These are phyloP conservation scores for Cadophora malorum DNA, from an alignment of 2,329 filamentous ascomycete species.

Conservation along the genomic window DNA sequence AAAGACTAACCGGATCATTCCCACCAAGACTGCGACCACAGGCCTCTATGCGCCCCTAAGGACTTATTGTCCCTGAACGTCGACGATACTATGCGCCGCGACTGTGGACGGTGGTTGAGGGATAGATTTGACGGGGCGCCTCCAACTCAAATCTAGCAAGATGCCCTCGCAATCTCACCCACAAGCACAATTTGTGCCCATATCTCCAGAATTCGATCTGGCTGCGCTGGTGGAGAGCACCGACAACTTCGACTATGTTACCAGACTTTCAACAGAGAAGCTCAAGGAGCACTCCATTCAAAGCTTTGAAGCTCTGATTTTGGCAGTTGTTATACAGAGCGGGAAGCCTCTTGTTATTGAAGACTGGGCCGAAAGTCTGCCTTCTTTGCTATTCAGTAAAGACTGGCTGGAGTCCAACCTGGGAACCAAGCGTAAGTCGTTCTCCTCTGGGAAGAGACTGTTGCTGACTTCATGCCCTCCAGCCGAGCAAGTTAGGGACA, in stretches of 20 bases:
- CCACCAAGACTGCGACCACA: neutral
- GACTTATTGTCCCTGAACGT: neutral
- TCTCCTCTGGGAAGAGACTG: neutral
- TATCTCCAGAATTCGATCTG: slow-evolving; percentile 85
- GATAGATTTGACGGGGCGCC: neutral
- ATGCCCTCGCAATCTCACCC: slow-evolving; percentile 81
- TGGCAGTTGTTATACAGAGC: slow-evolving; percentile 82
- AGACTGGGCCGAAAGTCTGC: slow-evolving; percentile 79
- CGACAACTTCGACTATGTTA: slow-evolving; percentile 86
- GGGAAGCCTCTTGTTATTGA: slow-evolving; percentile 92
- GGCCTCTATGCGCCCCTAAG: neutral
- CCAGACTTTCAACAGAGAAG: slow-evolving; percentile 78
- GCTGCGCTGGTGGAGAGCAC: slow-evolving; percentile 75
- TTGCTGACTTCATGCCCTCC: slow-evolving; percentile 37
- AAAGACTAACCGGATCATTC: neutral
- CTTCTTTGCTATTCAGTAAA: slow-evolving; percentile 77
- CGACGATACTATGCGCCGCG: slow-evolving; percentile 13
- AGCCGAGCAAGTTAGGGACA: slow-evolving; percentile 87
- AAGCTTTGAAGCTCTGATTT: slow-evolving; percentile 84
- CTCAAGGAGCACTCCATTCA: slow-evolving; percentile 78
- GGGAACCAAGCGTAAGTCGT: slow-evolving; percentile 73
- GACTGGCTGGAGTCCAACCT: slow-evolving; percentile 82
- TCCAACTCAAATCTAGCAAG: neutral
- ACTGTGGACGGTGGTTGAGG: neutral
- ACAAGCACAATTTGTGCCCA: slow-evolving; percentile 89